Conservation (phyloP, 2,329 filamentous ascomycete genomes). For the Trichoderma asperellum region DNA sequence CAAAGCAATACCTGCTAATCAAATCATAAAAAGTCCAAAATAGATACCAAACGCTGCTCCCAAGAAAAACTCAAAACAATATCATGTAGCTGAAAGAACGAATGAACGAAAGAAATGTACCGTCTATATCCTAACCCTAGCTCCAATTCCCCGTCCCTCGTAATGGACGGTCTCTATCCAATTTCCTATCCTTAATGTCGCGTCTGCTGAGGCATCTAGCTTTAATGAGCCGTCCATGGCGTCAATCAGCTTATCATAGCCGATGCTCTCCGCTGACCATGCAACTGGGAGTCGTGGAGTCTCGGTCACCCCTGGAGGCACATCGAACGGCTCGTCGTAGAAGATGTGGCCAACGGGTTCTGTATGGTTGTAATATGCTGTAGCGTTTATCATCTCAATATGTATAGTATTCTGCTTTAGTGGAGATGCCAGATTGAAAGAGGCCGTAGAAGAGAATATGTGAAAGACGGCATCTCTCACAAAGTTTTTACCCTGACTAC, state of each 20-base stretch:
- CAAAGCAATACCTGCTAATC: background rate
- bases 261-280: constrained; percentile 76
- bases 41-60: constrained; percentile 9
- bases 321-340: constrained; percentile 73
- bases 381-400: constrained; percentile 80
- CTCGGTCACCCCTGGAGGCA: constrained; percentile 72
- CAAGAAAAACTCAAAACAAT: background rate
- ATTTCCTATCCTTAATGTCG: constrained; percentile 72
- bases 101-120: constrained; percentile 3
- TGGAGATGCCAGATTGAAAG: constrained; percentile 82
- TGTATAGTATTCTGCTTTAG: constrained; percentile 72
- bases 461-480: constrained; percentile 87
- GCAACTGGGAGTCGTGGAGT: constrained; percentile 81
- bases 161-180: constrained; percentile 78
- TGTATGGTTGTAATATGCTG: constrained; percentile 80
- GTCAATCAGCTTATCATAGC: constrained; percentile 78
- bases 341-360: constrained; percentile 77
- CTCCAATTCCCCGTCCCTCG: constrained; percentile 69
- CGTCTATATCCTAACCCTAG: constrained; percentile 50
- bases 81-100: background rate
- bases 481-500: constrained; percentile 60
- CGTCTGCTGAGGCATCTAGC: constrained; percentile 75
- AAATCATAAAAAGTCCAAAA: background rate
- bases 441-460: constrained; percentile 81
- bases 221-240: constrained; percentile 81